Percentiles rank a stretch among this genome's conserved stretches.
phyloP scores from a whole-genome alignment of 2,329 filamentous ascomycete genomes.

The Microdochium nivale region DNA sequence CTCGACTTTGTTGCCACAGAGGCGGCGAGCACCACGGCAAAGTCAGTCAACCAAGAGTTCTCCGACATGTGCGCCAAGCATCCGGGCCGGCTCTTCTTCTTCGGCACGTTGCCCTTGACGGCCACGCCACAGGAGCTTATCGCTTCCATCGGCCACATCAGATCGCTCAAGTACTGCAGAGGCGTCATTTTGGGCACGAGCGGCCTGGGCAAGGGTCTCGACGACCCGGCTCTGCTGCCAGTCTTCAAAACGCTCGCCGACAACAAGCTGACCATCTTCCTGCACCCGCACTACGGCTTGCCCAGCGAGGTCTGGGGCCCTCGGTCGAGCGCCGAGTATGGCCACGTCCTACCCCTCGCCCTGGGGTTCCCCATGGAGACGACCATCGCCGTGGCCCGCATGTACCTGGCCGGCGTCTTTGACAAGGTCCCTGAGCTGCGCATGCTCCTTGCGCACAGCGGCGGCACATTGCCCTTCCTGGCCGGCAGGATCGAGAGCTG shows the following conservation, averaged over 20 bases:
- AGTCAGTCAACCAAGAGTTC: conserved; percentile 69
- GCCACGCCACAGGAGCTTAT: conserved; percentile 55
- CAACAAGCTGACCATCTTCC: conserved; percentile 60
- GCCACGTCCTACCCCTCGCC: conserved; percentile 78
- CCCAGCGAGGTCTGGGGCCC: conserved; percentile 74
- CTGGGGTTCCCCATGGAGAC: conserved; percentile 89
- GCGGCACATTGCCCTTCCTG: conserved; percentile 80
- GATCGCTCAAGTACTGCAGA: conserved; percentile 56
- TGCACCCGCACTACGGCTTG: conserved; percentile 89
- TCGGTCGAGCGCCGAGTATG: conserved; percentile 59
- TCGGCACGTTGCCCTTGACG: conserved; percentile 72
- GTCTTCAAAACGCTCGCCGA: conserved; percentile 63
- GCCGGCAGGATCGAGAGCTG: conserved; percentile 85
- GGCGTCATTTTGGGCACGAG: conserved; percentile 87
- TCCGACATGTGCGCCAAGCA: conserved; percentile 59
- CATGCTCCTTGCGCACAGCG: conserved; percentile 79
- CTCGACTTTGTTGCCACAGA: conserved; percentile 66
- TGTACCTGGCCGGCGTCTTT: conserved; percentile 82
- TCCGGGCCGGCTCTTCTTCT: conserved; percentile 67
- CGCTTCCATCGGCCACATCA: conserved; percentile 55
- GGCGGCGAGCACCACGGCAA: conserved; percentile 55
- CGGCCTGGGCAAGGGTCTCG: conserved; percentile 70
- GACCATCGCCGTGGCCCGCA: conserved; percentile 78
- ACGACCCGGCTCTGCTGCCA: conserved; percentile 65
- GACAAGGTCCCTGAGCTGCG: conserved; percentile 61